A percentile compares a stretch with the other conserved stretches of the same genome.
Conservation (phyloP, 2,329 filamentous ascomycete genomes). For the Epichloe baconii region DNA sequence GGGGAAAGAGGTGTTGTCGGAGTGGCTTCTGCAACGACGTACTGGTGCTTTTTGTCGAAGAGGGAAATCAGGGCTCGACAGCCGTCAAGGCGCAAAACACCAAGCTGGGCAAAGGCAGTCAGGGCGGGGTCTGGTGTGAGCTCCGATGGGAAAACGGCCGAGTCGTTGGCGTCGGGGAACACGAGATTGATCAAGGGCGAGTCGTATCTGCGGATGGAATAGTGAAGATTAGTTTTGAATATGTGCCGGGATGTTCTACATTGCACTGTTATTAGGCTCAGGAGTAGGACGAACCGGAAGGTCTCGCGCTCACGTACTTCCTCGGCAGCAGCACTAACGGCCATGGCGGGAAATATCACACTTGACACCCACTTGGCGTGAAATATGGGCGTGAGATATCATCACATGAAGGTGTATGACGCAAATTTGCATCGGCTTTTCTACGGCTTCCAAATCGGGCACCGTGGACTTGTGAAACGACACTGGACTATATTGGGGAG, state of each 20-base stretch:
- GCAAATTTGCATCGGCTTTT: neutral
- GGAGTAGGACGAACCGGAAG: neutral
- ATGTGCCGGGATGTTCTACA: neutral
- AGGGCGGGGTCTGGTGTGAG: slow-evolving; percentile 24
- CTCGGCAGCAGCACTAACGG: neutral
- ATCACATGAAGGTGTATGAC: neutral
- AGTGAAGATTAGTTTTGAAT: neutral
- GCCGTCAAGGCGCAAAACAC: slow-evolving; percentile 26
- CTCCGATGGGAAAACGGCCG: neutral
- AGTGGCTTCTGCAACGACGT: slow-evolving; percentile 39
- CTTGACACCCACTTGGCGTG: neutral
- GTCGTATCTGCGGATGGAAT: slow-evolving; percentile 1
- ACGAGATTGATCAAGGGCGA: slow-evolving; percentile 5
- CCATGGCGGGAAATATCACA: slow-evolving; percentile 1
- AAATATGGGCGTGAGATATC: neutral
- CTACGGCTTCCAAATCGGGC: neutral
- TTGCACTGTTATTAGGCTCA: neutral
- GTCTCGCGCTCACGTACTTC: slow-evolving; percentile 5
- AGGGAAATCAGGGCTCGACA: slow-evolving; percentile 34
- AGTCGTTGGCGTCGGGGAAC: neutral
- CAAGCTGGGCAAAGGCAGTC: slow-evolving; percentile 37
- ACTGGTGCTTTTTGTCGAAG: slow-evolving; percentile 34
- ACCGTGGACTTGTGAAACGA: neutral
- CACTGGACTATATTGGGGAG: neutral
- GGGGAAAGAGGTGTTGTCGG: slow-evolving; percentile 22